phyloP scores from a whole-genome alignment of 345 rosid species.

The Syzygium grande region DNA sequence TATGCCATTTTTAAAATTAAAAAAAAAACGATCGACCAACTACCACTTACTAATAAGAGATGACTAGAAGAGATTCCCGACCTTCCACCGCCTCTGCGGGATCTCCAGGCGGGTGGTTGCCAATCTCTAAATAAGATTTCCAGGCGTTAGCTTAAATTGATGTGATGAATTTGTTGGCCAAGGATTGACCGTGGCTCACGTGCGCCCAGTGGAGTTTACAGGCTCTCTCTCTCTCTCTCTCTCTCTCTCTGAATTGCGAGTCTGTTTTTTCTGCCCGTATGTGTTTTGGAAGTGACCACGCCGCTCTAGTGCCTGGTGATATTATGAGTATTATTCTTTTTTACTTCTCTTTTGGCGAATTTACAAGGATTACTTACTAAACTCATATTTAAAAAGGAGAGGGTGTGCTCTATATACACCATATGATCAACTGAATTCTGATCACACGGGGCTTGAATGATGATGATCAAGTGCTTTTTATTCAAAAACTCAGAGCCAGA shows the following conservation, averaged over 20 bases:
- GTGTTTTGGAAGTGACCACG: too few relatives aligned
- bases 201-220: background rate
- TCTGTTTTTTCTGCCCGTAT: too few relatives aligned
- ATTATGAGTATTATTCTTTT: too few relatives aligned
- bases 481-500: background rate
- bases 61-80: too few relatives aligned
- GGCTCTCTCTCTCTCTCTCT: too few relatives aligned
- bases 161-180: background rate
- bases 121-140: background rate
- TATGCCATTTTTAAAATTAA: too few relatives aligned
- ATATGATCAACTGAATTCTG: background rate
- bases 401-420: background rate
- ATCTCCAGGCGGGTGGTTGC: background rate
- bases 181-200: background rate
- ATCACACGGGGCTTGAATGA: fast-evolving
- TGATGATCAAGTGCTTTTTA: background rate
- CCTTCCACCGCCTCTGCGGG: background rate
- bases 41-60: background rate
- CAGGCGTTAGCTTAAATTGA: too few relatives aligned
- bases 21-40: background rate
- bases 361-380: too few relatives aligned
- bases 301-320: too few relatives aligned
- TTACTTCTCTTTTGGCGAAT: too few relatives aligned
- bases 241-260: too few relatives aligned
- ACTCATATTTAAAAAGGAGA: background rate